phyloP scores from a whole-genome alignment of 495 filamentous ascomycete genomes.

The Hypoxylon lienhwacheense region DNA sequence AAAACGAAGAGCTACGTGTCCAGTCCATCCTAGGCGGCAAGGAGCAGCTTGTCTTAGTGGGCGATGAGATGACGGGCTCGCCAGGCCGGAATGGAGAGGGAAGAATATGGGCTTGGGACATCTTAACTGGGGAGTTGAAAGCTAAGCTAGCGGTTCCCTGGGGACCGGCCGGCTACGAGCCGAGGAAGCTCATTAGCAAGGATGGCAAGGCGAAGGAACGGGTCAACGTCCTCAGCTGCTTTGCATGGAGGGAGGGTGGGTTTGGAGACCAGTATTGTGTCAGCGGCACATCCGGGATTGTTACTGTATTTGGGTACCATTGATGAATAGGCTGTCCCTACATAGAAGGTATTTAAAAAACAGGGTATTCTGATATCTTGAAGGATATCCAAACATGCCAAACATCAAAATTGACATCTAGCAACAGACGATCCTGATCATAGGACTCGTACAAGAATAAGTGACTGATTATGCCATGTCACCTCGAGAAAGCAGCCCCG shows the following conservation, averaged over 20 bases:
- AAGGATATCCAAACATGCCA: slow-evolving; percentile 8
- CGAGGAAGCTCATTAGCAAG: slow-evolving; percentile 48
- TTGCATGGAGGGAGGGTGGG: slow-evolving; percentile 73
- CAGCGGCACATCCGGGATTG: slow-evolving; percentile 57
- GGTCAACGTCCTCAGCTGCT: slow-evolving; percentile 57
- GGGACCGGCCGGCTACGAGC: slow-evolving; percentile 59
- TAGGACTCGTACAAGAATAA: slow-evolving; percentile 10
- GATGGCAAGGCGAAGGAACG: slow-evolving; percentile 56
- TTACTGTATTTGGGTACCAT: slow-evolving; percentile 55
- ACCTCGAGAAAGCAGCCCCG: slow-evolving; percentile 21
- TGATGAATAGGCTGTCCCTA: slow-evolving; percentile 14
- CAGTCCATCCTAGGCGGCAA: slow-evolving; percentile 70
- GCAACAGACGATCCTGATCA: slow-evolving; percentile 12
- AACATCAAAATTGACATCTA: slow-evolving; percentile 10
- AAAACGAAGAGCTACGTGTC: slow-evolving; percentile 69
- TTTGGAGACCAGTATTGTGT: slow-evolving; percentile 62
- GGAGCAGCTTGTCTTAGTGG: slow-evolving; percentile 78
- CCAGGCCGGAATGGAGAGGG: slow-evolving; percentile 52
- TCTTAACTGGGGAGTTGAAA: slow-evolving; percentile 72
- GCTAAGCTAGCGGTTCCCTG: slow-evolving; percentile 61
- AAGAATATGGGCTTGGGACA: slow-evolving; percentile 84
- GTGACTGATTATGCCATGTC: slow-evolving; percentile 13
- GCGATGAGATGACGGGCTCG: slow-evolving; percentile 64
- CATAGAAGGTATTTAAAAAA: neutral
- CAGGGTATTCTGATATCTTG: neutral